Percentiles rank a stretch among this genome's conserved stretches.
These are phyloP conservation scores for Hyaloperonospora brassicae DNA, from an alignment of 352 stramenopile species.

Conservation along the genomic window DNA sequence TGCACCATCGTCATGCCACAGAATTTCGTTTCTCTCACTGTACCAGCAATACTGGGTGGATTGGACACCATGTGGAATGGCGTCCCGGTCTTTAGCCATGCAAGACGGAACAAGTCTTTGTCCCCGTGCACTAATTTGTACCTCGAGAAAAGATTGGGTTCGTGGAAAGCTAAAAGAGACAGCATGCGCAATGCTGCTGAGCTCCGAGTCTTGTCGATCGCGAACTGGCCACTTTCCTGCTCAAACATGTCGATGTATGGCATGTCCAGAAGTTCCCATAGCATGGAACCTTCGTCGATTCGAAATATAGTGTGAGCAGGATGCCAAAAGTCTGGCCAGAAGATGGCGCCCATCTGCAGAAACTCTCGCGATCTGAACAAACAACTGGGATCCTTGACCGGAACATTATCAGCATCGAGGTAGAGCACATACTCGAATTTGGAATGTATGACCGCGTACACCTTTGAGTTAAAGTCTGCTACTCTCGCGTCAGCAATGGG, in stretches of 20 bases:
- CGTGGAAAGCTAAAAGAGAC: conserved; percentile 35
- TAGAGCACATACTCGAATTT: conserved; percentile 37
- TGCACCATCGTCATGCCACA: conserved; percentile 50
- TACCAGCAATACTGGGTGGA: conserved; percentile 31
- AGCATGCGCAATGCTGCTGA: conserved; percentile 20
- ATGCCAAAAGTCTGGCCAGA: conserved; percentile 47
- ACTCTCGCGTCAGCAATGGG: conserved; percentile 23
- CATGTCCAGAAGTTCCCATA: conserved; percentile 40
- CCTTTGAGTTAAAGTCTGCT: conserved; percentile 41
- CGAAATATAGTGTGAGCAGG: conserved; percentile 49
- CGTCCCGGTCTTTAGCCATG: conserved; percentile 41
- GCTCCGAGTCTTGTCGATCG: conserved; percentile 24
- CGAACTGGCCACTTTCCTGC: conserved; percentile 35
- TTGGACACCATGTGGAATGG: conserved; percentile 46
- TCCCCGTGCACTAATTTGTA: conserved; percentile 41
- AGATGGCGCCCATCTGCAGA: conserved; percentile 31
- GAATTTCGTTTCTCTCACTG: conserved; percentile 31
- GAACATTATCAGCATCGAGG: conserved; percentile 49
- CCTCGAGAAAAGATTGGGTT: conserved; percentile 28
- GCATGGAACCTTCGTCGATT: conserved; percentile 34
- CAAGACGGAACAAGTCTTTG: conserved; percentile 53
- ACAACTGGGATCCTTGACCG: conserved; percentile 39
- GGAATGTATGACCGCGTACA: conserved; percentile 33
- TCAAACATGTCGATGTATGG: conserved; percentile 30
- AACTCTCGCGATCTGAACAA: conserved; percentile 39